Conservation (phyloP, 768 basidiomycete genomes). For the Kwoniella bestiolae region DNA sequence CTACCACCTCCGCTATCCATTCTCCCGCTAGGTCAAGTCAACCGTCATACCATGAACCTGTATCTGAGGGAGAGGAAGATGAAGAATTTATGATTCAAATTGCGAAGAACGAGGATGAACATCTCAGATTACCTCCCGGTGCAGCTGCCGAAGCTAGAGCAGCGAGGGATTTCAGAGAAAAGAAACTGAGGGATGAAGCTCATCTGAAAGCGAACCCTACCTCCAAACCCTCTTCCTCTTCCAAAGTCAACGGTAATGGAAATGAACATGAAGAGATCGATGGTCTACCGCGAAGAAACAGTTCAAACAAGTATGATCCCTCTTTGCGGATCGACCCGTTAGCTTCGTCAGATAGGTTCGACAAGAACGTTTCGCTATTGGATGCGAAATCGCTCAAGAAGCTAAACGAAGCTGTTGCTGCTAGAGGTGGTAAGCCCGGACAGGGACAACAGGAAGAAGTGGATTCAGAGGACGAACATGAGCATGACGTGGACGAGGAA, state of each 20-base stretch:
- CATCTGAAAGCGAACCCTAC: constrained; percentile 25
- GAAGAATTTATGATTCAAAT: constrained; percentile 63
- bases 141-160: constrained; percentile 70
- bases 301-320: constrained; percentile 37
- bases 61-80: constrained; percentile 95
- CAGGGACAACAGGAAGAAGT: constrained; percentile 5
- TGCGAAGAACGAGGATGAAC: constrained; percentile 78
- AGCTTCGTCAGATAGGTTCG: constrained; percentile 79
- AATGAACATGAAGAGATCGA: too few relatives aligned
- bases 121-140: constrained; percentile 71
- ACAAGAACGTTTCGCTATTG: constrained; percentile 67
- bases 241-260: constrained; percentile 6
- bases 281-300: constrained; percentile 8
- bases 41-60: constrained; percentile 74
- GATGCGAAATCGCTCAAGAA: constrained; percentile 67
- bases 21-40: constrained; percentile 60
- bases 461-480: constrained; percentile 39
- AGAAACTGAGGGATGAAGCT: constrained; percentile 67
- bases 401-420: constrained; percentile 50
- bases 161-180: constrained; percentile 84
- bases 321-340: constrained; percentile 73
- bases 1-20: constrained; percentile 57
- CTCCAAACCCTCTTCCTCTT: constrained; percentile 8
- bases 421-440: constrained; percentile 23
- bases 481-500: constrained; percentile 49